Conservation (phyloP, 441 rosid genomes). For the Populus hybrid region DNA sequence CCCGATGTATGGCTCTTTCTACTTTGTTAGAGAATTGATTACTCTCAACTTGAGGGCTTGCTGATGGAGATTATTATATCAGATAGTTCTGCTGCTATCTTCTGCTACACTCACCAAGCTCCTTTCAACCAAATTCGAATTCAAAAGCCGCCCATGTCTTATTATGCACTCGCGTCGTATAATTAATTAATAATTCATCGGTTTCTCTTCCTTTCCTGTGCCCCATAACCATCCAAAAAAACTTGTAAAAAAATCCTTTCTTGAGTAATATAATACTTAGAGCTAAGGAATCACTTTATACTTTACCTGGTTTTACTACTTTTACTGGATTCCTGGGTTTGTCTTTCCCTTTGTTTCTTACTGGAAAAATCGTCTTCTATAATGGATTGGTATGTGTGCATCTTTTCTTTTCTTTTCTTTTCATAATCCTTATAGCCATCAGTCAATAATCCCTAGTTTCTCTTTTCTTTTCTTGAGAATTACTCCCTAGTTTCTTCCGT, state of each 20-base stretch:
- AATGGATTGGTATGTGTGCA: constrained; percentile 1
- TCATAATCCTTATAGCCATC: not conserved
- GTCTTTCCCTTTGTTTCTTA: constrained; percentile 10
- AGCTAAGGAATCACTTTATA: constrained; percentile 13
- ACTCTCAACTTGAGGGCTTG: not conserved
- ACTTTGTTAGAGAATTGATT: not conserved
- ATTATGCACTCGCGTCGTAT: constrained; percentile 24
- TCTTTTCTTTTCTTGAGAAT: not conserved
- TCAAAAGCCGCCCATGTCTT: constrained; percentile 21
- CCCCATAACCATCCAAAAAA: constrained; percentile 14
- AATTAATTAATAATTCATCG: not conserved
- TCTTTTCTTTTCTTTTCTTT: not conserved
- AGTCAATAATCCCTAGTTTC: not conserved
- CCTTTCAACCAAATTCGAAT: not conserved
- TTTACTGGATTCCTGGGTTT: constrained; percentile 44
- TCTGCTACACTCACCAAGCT: constrained; percentile 2
- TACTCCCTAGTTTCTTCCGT: not conserved
- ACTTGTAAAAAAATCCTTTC: not conserved
- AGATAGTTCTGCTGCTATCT: constrained; percentile 5
- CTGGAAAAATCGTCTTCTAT: constrained; percentile 1
- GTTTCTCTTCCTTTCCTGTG: constrained; percentile 3
- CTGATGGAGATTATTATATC: not conserved
- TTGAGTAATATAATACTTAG: constrained; percentile 1
- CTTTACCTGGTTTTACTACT: constrained; percentile 29
- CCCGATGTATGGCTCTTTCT: constrained; percentile 7